Evolutionary conservation across 768 basidiomycete species (phyloP), one percentile per base, ranked within the genome.

Genomic region (Favolaschia claudopus): DNA sequence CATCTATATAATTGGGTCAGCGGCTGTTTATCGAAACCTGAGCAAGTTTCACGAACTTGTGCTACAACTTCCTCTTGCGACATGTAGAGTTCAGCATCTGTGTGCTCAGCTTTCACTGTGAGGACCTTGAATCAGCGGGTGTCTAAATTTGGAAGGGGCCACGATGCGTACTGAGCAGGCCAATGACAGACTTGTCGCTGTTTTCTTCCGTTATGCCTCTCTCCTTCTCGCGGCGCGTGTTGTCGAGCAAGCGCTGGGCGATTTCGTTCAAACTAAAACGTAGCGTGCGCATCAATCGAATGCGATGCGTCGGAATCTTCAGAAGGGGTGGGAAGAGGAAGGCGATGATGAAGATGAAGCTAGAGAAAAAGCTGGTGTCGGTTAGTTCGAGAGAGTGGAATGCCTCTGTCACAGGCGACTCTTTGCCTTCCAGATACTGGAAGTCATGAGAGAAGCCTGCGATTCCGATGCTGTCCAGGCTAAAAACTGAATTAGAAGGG

Each of bases 401-500:
- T 5, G 55, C 63, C 6, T 19, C n/a, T 4, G 63, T 57, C n/a
- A 63, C 62, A 4, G 53, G 25, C 5, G 62, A 63, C 29, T 47
- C 4, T 27, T 63, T 28, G n/a, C 77, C 78, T 0, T 74, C 74
- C 17, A 82, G 68, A 0, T 76, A 69, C 10, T 71, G 70, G 45
- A 82, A 82, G 58, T 79, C 73, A 64, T 81, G 77, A 14, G 78
- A 75, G 65, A 82, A 79, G 2, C 79, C 75, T 8, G 79, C 77
- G 39, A 79, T 74, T 14, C 80, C 79, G 45, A 79, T 73, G 22
- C 47, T 71, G 70, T 60, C 58, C 10, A 60, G 55, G 15, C 46
- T 57, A 28, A 12, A n/a, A n/a, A n/a, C 54, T 80, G 79, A 6
- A 79, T 66, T 6, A 72, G 5, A 12, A 24, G 43, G 37, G 19